Evolutionary conservation across 257 asterid genomes (phyloP), one percentile per base, ranked within the genome.

Genomic region (Solanum verrucosum): DNA sequence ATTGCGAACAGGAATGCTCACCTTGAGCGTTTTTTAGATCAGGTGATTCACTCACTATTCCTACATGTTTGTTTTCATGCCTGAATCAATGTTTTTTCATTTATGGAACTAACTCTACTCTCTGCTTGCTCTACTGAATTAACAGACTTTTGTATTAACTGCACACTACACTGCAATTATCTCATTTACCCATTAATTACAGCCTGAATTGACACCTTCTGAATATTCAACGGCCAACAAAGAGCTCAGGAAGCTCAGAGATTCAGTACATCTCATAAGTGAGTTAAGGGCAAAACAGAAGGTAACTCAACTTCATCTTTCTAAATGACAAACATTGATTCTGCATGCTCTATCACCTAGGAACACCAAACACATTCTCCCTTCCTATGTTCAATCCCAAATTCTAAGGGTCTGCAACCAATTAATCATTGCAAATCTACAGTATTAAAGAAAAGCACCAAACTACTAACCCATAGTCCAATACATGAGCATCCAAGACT

Each of bases 191-290:
- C 71, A 18, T 78, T 92, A 87, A 94, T 93, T 92, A 88, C 94
- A 97, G 99, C 92, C 99, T 27, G 98, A 95, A 59, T 93, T 91
- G 65, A 92, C 92, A 84, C 98, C 98, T 12, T 94, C 92, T 52
- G 96, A 95, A 56, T 95, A 95, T 89, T 92, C 98, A 42, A 89
- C 77, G 74, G 98, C 98, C 71, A 96, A 96, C 86, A 97, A 96
- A 88, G 98, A 97, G 94, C 93, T 97, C 34, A 94, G 93, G 92
- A 96, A 90, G 91, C 95, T 96, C 88, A 96, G 93, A 40, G 91
- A 90, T 89, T 91, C 95, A 21, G 89, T 93, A 23, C 92, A 94
- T 78, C 90, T 93, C 40, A 93, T 95, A 85, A 88, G 91, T 84
- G 91, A 95, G 87, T 88, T 95, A 93, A 92, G 99, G 89, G 92